Percentiles rank a stretch among this genome's conserved stretches.
These are phyloP conservation scores for Aureobasidium pullulans DNA, from an alignment of 2,329 filamentous ascomycete species.

Conservation along the genomic window DNA sequence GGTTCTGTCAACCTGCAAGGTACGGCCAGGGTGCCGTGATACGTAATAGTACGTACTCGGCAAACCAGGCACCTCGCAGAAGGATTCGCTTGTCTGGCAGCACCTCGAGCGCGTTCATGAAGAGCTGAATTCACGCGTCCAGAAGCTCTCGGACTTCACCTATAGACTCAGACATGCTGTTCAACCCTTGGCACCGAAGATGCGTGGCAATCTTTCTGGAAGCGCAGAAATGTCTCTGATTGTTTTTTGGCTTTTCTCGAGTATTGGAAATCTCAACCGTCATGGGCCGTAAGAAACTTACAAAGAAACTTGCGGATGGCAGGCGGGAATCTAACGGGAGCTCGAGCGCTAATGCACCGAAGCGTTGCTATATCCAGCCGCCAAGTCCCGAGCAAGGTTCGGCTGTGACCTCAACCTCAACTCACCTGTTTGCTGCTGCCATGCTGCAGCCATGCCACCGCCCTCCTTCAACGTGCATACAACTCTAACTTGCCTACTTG, in stretches of 20 bases:
- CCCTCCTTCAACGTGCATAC: slow-evolving; percentile 10
- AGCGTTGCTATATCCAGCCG: background rate
- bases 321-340: background rate
- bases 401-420: slow-evolving; percentile 12
- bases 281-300: slow-evolving; percentile 1
- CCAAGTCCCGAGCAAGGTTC: slow-evolving; percentile 1
- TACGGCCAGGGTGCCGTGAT: background rate
- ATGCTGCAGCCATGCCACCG: background rate
- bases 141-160: background rate
- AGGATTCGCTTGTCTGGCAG: background rate
- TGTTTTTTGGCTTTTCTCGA: background rate
- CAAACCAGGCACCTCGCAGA: background rate
- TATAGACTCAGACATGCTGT: background rate
- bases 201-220: background rate
- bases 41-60: slow-evolving; percentile 5
- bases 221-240: slow-evolving; percentile 9
- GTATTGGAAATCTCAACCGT: slow-evolving; percentile 2
- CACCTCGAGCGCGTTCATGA: background rate
- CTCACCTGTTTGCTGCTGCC: slow-evolving; percentile 1
- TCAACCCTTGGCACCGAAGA: slow-evolving; percentile 7
- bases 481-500: background rate
- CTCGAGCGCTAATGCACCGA: background rate
- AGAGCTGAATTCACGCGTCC: background rate
- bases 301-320: background rate
- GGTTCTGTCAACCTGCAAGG: slow-evolving; percentile 13